A percentile compares a stretch with the other conserved stretches of the same genome.
Conservation (phyloP, 2,329 filamentous ascomycete species). For the Trichoderma cornu-damae region DNA sequence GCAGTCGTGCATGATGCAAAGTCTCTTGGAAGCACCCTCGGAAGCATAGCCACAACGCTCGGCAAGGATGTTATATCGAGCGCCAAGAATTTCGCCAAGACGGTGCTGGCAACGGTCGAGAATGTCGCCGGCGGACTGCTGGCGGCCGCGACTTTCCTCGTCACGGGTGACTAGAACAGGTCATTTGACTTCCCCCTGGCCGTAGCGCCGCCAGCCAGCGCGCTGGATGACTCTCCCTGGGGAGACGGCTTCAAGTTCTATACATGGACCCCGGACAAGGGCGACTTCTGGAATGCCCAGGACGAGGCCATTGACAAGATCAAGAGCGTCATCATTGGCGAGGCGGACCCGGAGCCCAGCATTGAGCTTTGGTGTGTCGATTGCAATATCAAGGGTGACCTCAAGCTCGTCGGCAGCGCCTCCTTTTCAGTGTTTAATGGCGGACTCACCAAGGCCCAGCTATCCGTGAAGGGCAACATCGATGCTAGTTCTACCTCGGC, state of each 20-base stretch:
- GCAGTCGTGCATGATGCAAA: not conserved
- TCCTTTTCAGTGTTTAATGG: not conserved
- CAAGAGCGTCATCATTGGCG: not conserved
- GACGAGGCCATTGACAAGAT: not conserved
- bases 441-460: constrained; percentile 1
- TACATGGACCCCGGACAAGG: constrained; percentile 1
- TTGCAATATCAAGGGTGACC: not conserved
- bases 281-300: not conserved
- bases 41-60: not conserved
- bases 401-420: not conserved
- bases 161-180: not conserved
- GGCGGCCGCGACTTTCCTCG: not conserved
- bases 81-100: not conserved
- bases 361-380: constrained; percentile 8
- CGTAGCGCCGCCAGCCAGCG: not conserved
- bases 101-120: not conserved
- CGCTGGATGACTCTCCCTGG: constrained; percentile 1
- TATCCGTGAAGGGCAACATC: not conserved
- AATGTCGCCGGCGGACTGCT: not conserved
- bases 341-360: constrained; percentile 1
- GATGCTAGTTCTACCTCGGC: not conserved
- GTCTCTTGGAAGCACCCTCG: not conserved
- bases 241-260: constrained; percentile 10
- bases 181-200: constrained; percentile 2
- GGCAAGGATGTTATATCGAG: not conserved